A percentile compares a stretch with the other conserved stretches of the same genome.
phyloP scores from a whole-genome alignment of 495 filamentous ascomycete species.

The Aspergillus olivimuriae region DNA sequence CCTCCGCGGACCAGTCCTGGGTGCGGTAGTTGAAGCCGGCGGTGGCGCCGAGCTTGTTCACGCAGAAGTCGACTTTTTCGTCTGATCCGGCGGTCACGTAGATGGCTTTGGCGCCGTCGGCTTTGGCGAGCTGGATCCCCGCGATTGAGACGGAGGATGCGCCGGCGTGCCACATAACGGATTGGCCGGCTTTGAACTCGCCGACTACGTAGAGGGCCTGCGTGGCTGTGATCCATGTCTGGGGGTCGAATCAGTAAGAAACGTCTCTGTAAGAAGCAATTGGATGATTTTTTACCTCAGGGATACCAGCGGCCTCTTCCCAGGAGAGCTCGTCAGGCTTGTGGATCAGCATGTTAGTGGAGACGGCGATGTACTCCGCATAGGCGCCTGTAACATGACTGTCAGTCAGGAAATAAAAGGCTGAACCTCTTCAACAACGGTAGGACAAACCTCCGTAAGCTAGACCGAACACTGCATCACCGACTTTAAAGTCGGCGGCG shows the following conservation, averaged over 20 bases:
- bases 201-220: constrained; percentile 84
- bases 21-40: constrained; percentile 75
- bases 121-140: constrained; percentile 72
- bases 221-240: constrained; percentile 89
- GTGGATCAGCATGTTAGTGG: constrained; percentile 63
- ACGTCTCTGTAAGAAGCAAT: neutral
- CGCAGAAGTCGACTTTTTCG: constrained; percentile 76
- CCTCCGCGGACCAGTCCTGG: constrained; percentile 63
- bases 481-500: constrained; percentile 23
- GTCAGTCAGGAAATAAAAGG: neutral
- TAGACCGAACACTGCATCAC: constrained; percentile 24
- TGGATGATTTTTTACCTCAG: constrained; percentile 22
- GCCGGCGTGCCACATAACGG: constrained; percentile 85
- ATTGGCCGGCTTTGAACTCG: constrained; percentile 59
- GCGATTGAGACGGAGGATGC: constrained; percentile 81
- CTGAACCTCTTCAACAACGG: neutral
- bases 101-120: constrained; percentile 57
- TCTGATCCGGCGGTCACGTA: constrained; percentile 73
- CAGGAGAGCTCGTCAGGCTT: constrained; percentile 68
- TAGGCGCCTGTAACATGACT: constrained; percentile 52
- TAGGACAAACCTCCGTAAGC: constrained; percentile 43
- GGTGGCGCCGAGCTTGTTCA: constrained; percentile 66
- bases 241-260: neutral
- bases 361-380: constrained; percentile 81
- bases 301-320: constrained; percentile 64